Evolutionary conservation across 768 basidiomycete genomes (phyloP).

Genomic region (Infundibulicybe gibba): DNA sequence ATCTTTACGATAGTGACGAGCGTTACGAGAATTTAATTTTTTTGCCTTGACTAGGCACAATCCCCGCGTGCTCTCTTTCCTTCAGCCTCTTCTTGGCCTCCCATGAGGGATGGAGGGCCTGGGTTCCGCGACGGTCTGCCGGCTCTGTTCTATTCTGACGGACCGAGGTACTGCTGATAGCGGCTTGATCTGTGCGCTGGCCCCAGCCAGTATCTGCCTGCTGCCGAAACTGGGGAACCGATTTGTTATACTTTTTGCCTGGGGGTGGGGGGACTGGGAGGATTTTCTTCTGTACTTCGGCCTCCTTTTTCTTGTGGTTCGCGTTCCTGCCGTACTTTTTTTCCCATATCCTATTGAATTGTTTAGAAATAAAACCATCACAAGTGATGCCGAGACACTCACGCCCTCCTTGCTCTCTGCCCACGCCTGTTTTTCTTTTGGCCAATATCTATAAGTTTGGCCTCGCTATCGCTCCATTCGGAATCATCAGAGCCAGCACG

Average conservation of each 20-base stretch:
- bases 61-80: constrained; percentile 59
- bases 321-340: constrained; percentile 91
- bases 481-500: constrained; percentile 76
- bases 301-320: constrained; percentile 81
- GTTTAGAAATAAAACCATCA: not conserved
- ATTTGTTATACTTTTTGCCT: constrained; percentile 6
- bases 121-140: constrained; percentile 19
- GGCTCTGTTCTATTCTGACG: not conserved
- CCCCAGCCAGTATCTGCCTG: constrained; percentile 23
- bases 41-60: constrained; percentile 71
- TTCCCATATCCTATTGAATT: constrained; percentile 83
- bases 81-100: constrained; percentile 86
- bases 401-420: constrained; percentile 93
- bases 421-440: constrained; percentile 87
- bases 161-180: not conserved
- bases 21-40: constrained; percentile 69
- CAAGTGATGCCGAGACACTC: constrained; percentile 32
- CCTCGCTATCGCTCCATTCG: constrained; percentile 70
- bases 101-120: constrained; percentile 90
- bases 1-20: not conserved
- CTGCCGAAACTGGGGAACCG: constrained; percentile 13
- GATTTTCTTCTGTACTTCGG: constrained; percentile 12
- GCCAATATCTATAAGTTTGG: constrained; percentile 42
- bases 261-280: not conserved
- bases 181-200: constrained; percentile 12